Evolutionary conservation across 2,329 filamentous ascomycete genomes (phyloP).

Genomic region (Microdochium trichocladiopsis): DNA sequence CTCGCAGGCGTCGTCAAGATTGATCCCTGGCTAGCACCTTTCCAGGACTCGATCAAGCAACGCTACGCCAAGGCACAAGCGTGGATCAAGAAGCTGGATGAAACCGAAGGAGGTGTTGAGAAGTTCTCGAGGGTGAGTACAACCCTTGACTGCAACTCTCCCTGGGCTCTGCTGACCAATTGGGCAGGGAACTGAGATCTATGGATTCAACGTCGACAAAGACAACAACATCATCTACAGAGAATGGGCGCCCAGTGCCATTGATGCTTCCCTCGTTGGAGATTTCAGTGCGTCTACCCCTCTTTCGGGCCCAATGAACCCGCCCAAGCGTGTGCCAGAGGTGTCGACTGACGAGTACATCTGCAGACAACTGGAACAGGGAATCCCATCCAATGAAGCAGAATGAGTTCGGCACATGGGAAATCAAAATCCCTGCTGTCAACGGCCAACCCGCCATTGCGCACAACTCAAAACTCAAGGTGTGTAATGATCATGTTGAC

Average conservation of each 20-base stretch:
- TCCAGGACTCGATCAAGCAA: slow-evolving; percentile 67
- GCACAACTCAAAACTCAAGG: slow-evolving; percentile 96
- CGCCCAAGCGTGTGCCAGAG: not conserved
- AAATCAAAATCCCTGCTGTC: slow-evolving; percentile 67
- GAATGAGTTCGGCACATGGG: slow-evolving; percentile 79
- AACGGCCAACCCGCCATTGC: slow-evolving; percentile 72
- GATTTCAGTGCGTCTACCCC: slow-evolving; percentile 74
- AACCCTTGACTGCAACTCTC: not conserved
- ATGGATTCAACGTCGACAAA: slow-evolving; percentile 73
- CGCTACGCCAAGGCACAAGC: slow-evolving; percentile 74
- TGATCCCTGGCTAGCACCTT: slow-evolving; percentile 86
- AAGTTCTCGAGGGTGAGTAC: slow-evolving; percentile 74
- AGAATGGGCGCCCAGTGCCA: slow-evolving; percentile 93
- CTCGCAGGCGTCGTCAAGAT: slow-evolving; percentile 71
- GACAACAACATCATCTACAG: slow-evolving; percentile 85
- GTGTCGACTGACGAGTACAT: slow-evolving; percentile 16
- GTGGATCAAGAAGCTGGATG: slow-evolving; percentile 80
- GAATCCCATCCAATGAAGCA: slow-evolving; percentile 82
- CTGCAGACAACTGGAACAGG: slow-evolving; percentile 75
- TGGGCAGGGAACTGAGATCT: slow-evolving; percentile 71
- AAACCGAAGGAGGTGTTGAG: slow-evolving; percentile 80
- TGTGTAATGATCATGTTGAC: slow-evolving; percentile 25
- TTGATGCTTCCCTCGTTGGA: slow-evolving; percentile 77
- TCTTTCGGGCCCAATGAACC: not conserved
- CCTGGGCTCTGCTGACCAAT: slow-evolving; percentile 5